Conservation (phyloP, 2,329 filamentous ascomycete genomes). For the Aspergillus eucalypticola region DNA sequence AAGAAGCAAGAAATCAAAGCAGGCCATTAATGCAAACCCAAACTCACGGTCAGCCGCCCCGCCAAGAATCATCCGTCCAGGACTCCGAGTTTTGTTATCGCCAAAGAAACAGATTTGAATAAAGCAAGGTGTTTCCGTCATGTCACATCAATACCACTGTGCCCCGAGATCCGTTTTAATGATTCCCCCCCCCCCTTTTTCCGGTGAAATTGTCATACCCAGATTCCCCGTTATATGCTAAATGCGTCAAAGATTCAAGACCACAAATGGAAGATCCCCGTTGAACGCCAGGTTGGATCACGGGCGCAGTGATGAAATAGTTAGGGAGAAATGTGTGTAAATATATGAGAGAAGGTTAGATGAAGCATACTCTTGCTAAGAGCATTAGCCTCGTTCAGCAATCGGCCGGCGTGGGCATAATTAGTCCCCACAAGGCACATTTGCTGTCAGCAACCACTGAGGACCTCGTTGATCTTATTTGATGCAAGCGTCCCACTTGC, state of each 20-base stretch:
- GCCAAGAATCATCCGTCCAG: conserved; percentile 8
- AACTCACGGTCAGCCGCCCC: not conserved
- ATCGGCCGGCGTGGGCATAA: not conserved
- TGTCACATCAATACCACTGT: conserved; percentile 23
- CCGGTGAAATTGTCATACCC: not conserved
- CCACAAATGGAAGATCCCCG: not conserved
- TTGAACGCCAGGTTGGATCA: not conserved
- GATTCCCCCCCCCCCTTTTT: not conserved
- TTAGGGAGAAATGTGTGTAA: not conserved
- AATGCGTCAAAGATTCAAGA: not conserved
- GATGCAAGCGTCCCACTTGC: conserved; percentile 23
- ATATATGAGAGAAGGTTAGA: not conserved
- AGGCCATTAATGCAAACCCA: not conserved
- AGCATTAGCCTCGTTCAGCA: not conserved
- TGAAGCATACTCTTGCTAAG: not conserved
- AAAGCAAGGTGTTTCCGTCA: conserved; percentile 15
- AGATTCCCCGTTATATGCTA: not conserved
- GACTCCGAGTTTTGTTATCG: conserved; percentile 19
- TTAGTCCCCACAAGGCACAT: not conserved
- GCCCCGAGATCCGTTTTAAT: conserved; percentile 13
- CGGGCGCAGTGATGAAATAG: not conserved
- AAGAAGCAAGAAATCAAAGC: not conserved
- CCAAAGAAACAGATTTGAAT: conserved; percentile 11
- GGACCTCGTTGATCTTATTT: conserved; percentile 33
- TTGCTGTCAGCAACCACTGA: conserved; percentile 31